These are phyloP conservation scores for Magnaporthiopsis rhizophila DNA, from an alignment of 2,329 filamentous ascomycete genomes.

Conservation along the genomic window DNA sequence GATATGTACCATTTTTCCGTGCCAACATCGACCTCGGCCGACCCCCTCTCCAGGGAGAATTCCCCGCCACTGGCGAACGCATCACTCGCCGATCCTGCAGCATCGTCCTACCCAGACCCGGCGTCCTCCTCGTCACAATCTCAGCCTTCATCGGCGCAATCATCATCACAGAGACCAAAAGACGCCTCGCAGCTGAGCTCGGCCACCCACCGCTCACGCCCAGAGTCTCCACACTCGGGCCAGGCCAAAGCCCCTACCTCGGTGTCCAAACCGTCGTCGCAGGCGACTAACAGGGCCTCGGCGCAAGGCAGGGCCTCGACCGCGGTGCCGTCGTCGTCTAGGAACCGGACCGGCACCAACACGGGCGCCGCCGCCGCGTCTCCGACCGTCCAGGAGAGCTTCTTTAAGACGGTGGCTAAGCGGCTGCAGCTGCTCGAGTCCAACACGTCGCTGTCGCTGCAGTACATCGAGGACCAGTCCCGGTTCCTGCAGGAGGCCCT, in stretches of 20 bases:
- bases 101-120: background rate
- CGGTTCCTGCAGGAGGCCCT: conserved; percentile 83
- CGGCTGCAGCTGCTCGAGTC: conserved; percentile 83
- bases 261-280: conserved; percentile 6
- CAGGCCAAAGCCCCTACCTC: conserved; percentile 6
- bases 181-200: background rate
- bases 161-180: background rate
- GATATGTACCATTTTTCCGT: background rate
- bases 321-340: conserved; percentile 15
- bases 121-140: background rate
- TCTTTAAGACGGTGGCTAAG: conserved; percentile 95
- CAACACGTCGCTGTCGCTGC: conserved; percentile 84
- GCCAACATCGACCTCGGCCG: background rate
- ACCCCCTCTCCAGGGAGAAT: background rate
- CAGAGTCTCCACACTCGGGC: conserved; percentile 3
- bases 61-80: conserved; percentile 1
- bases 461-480: conserved; percentile 96
- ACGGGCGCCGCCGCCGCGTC: conserved; percentile 35
- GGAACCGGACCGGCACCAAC: conserved; percentile 22
- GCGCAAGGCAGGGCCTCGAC: conserved; percentile 14
- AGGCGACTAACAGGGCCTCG: conserved; percentile 19
- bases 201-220: background rate
- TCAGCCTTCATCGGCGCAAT: background rate
- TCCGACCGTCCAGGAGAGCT: conserved; percentile 90
- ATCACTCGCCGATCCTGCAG: conserved; percentile 3